Base-by-base conservation (phyloP, 352 stramenopile genomes). In the Pythium grandisporangium region DNA sequence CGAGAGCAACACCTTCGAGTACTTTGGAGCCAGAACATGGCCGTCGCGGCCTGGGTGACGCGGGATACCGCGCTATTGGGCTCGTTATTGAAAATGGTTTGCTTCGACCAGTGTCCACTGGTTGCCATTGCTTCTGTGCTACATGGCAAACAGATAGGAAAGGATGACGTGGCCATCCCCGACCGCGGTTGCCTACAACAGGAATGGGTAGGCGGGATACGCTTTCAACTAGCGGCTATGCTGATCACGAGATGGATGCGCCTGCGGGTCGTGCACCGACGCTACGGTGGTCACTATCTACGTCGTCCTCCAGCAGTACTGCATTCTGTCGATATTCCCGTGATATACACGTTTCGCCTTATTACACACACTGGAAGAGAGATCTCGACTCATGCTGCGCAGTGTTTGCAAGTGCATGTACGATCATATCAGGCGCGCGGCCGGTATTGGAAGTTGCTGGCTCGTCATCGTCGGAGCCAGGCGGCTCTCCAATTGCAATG, bases 241-340 rank as follows among this genome's bases (percentile, higher is more conserved):
- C 29, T 77, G 14, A 1, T 83, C 4, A 24, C 62, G 8, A 61
- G 60, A 54, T 81, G 66, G 66, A 39, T 85, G 10, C 43, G 42
- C 22, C 68, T 73, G 40, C 35, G 29, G 16, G 56, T 38, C 11
- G 45, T 60, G 27, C 53, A 53, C 13, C 29, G 43, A 16, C 49
- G 52, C 8, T n/a, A n/a, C n/a, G n/a, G n/a, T n/a, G 54, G 41
- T 0, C 36, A 41, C 10, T 70, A 77, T 21, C 29, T 85, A 2
- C 72, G 65, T 5, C 65, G 66, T 2, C 55, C 72, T 16, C 64
- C 59, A 5, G 22, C 45, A 12, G 36, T 75, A 2, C 44, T 81
- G 10, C 45, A 52, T 24, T 44, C 67, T 1, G 44, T 78, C 12
- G 58, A 83, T 30, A 34, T 72, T 3, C 58, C 62, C 1, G 65